phyloP scores from a whole-genome alignment of 345 rosid species.

The Kandelia obovata region DNA sequence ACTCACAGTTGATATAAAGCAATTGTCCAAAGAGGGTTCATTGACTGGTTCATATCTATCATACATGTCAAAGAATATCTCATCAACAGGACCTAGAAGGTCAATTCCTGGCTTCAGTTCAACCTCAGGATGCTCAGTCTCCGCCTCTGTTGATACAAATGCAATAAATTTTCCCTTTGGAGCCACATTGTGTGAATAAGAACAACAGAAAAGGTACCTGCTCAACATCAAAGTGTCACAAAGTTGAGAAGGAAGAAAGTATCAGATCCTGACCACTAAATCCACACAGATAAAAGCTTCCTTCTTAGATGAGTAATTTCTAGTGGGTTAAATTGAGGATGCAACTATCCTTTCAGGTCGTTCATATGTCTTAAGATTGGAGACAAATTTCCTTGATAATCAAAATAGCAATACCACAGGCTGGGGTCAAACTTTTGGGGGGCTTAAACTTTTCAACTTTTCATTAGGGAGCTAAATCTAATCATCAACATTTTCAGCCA shows the following conservation, averaged over 20 bases:
- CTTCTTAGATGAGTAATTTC: not conserved
- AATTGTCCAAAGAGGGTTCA: constrained; percentile 79
- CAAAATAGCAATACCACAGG: too few species aligned
- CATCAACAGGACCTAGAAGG: constrained; percentile 80
- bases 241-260: not conserved
- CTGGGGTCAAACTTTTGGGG: too few species aligned
- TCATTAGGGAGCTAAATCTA: too few species aligned
- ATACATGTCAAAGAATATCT: constrained; percentile 73
- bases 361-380: too few species aligned
- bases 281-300: not conserved
- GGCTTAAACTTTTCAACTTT: too few species aligned
- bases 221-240: constrained; percentile 9
- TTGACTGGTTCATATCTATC: constrained; percentile 81
- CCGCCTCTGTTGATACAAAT: constrained; percentile 88
- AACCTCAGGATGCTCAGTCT: constrained; percentile 69
- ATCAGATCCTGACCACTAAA: not conserved
- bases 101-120: constrained; percentile 82
- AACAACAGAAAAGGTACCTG: constrained; percentile 97
- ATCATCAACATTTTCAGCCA: too few species aligned
- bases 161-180: constrained; percentile 92
- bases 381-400: too few species aligned
- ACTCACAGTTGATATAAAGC: constrained; percentile 82
- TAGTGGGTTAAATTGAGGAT: too few species aligned
- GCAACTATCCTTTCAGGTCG: too few species aligned
- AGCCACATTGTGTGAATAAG: constrained; percentile 92